A percentile compares a stretch with the other conserved stretches of the same genome.
These are phyloP conservation scores for Cucumis melo DNA, from an alignment of 306 rosid genomes.

Conservation along the genomic window DNA sequence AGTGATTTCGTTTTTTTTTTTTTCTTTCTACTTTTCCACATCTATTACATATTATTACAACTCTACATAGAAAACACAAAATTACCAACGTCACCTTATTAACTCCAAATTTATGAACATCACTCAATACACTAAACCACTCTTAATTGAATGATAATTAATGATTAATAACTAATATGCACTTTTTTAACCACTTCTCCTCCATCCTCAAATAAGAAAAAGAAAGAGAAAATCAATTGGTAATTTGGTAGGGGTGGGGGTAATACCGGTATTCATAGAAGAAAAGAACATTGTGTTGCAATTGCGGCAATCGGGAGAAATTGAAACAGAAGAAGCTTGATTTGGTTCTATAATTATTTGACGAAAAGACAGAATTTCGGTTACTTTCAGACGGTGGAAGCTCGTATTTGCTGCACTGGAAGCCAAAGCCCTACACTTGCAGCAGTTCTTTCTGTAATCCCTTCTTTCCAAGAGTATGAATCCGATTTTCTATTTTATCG, in stretches of 20 bases:
- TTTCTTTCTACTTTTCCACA: no score
- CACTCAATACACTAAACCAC: no score
- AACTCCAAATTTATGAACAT: no score
- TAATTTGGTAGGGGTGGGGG: not conserved
- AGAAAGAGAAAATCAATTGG: not conserved
- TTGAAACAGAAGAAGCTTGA: not conserved
- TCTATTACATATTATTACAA: no score
- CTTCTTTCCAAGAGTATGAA: not conserved
- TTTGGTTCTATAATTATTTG: not conserved
- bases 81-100: no score
- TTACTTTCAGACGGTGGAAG: not conserved
- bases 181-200: no score
- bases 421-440: not conserved
- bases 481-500: not conserved
- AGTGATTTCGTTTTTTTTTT: no score
- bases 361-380: not conserved
- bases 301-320: not conserved
- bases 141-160: no score
- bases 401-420: not conserved
- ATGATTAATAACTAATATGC: no score
- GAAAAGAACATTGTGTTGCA: not conserved
- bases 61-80: no score
- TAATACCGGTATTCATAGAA: not conserved
- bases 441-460: not conserved
- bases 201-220: no score